Conservation (phyloP, 805 yeast genomes). For the Candida quercuum region DNA sequence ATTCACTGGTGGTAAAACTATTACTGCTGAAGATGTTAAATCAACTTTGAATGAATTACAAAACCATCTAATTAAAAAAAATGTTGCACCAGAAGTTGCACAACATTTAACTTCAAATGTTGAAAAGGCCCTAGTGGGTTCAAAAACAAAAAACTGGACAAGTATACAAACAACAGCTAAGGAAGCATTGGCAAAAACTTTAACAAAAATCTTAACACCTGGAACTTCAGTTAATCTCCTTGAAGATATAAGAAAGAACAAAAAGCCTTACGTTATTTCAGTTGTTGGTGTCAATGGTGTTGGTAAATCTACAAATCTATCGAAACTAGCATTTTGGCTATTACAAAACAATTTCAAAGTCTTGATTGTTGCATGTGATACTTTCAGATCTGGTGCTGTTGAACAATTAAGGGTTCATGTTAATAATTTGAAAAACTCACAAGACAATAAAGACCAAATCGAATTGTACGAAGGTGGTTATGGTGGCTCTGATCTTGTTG, state of each 20-base stretch:
- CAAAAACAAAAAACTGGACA: conserved; percentile 69
- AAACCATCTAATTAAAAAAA: conserved; percentile 76
- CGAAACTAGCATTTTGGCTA: conserved; percentile 93
- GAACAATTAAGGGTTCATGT: conserved; percentile 95
- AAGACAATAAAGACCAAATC: conserved; percentile 38
- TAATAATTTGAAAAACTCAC: conserved; percentile 66
- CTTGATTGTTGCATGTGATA: conserved; percentile 93
- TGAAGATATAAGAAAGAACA: conserved; percentile 53
- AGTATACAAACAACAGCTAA: conserved; percentile 69
- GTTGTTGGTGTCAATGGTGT: conserved; percentile 98
- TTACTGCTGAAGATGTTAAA: conserved; percentile 57
- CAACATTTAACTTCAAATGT: conserved; percentile 64
- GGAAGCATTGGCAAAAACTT: conserved; percentile 51
- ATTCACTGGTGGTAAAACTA: conserved; percentile 63
- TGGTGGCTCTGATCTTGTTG: conserved; percentile 93
- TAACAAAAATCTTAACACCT: conserved; percentile 81
- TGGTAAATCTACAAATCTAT: conserved; percentile 92
- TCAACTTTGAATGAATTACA: conserved; percentile 61
- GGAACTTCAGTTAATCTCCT: conserved; percentile 83
- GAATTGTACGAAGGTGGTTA: conserved; percentile 93
- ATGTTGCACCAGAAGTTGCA: conserved; percentile 90
- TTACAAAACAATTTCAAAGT: conserved; percentile 84
- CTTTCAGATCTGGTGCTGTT: conserved; percentile 98
- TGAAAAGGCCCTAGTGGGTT: conserved; percentile 62
- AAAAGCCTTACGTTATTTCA: conserved; percentile 83